Conservation (phyloP, 176 grass and related monocot genomes). For the Oryza brachyantha region DNA sequence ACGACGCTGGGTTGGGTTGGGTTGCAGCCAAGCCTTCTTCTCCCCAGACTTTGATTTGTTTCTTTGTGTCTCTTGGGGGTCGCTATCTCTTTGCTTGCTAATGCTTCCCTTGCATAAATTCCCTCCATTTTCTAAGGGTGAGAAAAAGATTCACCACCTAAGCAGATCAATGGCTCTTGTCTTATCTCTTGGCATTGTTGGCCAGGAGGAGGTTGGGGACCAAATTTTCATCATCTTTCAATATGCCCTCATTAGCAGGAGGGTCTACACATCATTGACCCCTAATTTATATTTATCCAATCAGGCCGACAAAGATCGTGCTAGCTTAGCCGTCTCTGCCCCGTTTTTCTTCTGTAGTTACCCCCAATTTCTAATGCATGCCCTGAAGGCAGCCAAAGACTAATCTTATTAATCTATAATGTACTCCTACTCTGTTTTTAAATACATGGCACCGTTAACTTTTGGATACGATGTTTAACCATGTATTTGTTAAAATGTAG, state of each 20-base stretch:
- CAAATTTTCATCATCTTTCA: neutral
- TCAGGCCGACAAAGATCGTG: conserved; percentile 29
- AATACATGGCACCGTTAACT: too few species aligned
- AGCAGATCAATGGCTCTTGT: conserved; percentile 22
- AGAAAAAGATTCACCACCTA: conserved; percentile 33
- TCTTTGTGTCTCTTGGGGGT: neutral
- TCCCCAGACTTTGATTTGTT: conserved; percentile 14
- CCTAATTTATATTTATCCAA: conserved; percentile 19
- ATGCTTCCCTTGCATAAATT: neutral
- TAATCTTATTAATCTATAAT: neutral
- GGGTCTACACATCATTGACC: conserved; percentile 19
- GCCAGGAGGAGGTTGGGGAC: neutral
- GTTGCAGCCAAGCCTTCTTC: neutral
- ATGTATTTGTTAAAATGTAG: too few species aligned
- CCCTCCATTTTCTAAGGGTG: conserved; percentile 4
- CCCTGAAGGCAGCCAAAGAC: neutral
- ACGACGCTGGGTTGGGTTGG: neutral
- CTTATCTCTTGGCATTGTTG: conserved; percentile 35
- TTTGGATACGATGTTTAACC: too few species aligned
- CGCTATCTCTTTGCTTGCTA: conserved; percentile 16
- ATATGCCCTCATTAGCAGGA: neutral
- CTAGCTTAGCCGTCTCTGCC: neutral
- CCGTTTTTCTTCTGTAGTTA: neutral
- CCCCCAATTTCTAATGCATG: neutral
- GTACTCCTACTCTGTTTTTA: too few species aligned